Evolutionary conservation across 208 protist species (phyloP), one percentile per base, ranked within the genome.

Genomic region (Balamuthia mandrillaris): DNA sequence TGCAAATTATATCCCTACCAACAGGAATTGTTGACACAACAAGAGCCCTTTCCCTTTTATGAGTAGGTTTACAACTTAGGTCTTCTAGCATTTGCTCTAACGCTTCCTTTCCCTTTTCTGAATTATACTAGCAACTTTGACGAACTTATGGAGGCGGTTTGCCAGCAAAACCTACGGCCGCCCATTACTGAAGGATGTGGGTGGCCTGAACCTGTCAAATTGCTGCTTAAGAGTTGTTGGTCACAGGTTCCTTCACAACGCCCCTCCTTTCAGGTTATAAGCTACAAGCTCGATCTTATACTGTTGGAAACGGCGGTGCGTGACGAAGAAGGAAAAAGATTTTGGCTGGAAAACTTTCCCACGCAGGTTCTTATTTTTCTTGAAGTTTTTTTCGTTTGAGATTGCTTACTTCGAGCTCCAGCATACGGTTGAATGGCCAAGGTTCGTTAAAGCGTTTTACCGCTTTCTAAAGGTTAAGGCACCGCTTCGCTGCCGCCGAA

Each of bases 331-430:
- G 72, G 72, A 51, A 42, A 81, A 21, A 42, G 72, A 12, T 81
- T 81, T 42, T 81, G 72, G 72, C 27, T 81, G 33, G 72, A 81
- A 24, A 81, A 81, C 47, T 81, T 81, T 14, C 72, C 72, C 14
- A 81, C 52, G 29, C 72, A 81, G 72, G 72, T 81, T 21, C 65
- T 75, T 81, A 27, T 6, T 58, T 39, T 60, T 39, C 24, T 49
- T 58, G 21, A 47, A n/a, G n/a, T n/a, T n/a, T n/a, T n/a, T n/a
- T n/a, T n/a, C n/a, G n/a, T n/a, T n/a, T n/a, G n/a, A n/a, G n/a
- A n/a, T n/a, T n/a, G n/a, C n/a, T n/a, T n/a, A n/a, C n/a, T n/a
- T n/a, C n/a, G n/a, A n/a, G n/a, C n/a, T n/a, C 14, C 45, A 81
- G 72, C 72, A 81, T 61, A 49, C 51, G 41, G 72, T 81, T n/a